Base-by-base conservation (phyloP, 129 eudicot genomes). In the Oenanthe sinensis region DNA sequence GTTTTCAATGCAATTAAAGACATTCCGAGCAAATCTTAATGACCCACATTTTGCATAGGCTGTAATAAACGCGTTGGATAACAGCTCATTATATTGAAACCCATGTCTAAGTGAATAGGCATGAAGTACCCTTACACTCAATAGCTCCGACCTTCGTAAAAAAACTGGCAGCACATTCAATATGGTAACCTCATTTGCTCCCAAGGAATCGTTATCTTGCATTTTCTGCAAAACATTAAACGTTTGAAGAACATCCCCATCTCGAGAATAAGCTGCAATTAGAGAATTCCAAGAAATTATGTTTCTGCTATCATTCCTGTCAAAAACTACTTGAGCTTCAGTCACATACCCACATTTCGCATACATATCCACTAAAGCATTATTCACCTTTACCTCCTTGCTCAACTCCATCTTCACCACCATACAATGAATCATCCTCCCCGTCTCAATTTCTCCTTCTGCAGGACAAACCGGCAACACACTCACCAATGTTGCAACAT, bases 281-380 rank as follows among this genome's bases (percentile, higher is more conserved):
- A 90, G 75, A 40, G 92, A 90, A 80, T 90, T 90, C 96, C 96
- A 90, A 19, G 92, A 83, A 80, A 90, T 92, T 45, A 81, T 85
- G 78, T 85, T 86, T 84, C 87, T 90, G 75, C 50, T 81, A 5
- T 81, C 65, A 12, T 54, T 88, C 77, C 10, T 85, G 40, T 78
- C 88, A 69, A 88, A 84, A 11, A 88, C 6, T 33, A 48, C 75
- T 74, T 22, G 83, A 1, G 91, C 89, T 75, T 85, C 91, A 72
- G 54, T 16, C 71, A 85, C 75, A 46, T 16, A 73, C 67, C 90
- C 91, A 63, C 87, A 85, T 80, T 90, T 90, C 14, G 86, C 83
- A 79, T 90, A 90, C 96, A 90, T 86, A 39, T 90, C 91, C 81
- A 86, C 70, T 72, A 88, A 82, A 11, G 89, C 90, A 82, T 88